Evolutionary conservation across 1,284 basidiomycete species (phyloP).

Genomic region (Tylopilus sp.): DNA sequence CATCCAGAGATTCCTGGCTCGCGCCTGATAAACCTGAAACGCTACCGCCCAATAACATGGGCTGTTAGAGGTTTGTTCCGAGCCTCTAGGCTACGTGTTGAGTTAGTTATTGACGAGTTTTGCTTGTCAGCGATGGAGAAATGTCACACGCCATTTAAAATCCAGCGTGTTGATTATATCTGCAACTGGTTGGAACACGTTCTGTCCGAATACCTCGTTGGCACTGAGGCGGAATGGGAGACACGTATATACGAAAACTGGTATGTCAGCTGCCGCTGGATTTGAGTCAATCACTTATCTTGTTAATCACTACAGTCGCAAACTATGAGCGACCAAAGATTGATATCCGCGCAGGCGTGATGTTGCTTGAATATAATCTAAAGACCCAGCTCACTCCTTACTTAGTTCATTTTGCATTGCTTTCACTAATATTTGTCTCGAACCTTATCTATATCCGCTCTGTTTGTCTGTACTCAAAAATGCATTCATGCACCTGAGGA

Average conservation of each 20-base stretch:
- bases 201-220: conserved; percentile 26
- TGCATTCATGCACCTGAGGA: not conserved
- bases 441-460: conserved; percentile 9
- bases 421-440: not conserved
- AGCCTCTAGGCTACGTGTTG: not conserved
- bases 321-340: not conserved
- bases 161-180: conserved; percentile 32
- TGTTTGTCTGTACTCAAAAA: conserved; percentile 1
- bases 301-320: conserved; percentile 9
- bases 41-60: conserved; percentile 37
- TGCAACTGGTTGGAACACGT: conserved; percentile 33
- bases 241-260: conserved; percentile 26
- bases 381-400: conserved; percentile 10
- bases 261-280: conserved; percentile 13
- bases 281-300: conserved; percentile 1
- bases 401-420: not conserved
- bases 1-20: conserved; percentile 27
- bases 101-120: conserved; percentile 1
- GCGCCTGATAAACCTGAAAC: conserved; percentile 32
- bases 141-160: conserved; percentile 33
- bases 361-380: not conserved
- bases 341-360: conserved; percentile 3
- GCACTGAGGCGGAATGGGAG: conserved; percentile 34
- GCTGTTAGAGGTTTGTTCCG: conserved; percentile 32
- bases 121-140: conserved; percentile 30